Base-by-base conservation (phyloP, 2,329 filamentous ascomycete species). In the Diaporthe batatas region DNA sequence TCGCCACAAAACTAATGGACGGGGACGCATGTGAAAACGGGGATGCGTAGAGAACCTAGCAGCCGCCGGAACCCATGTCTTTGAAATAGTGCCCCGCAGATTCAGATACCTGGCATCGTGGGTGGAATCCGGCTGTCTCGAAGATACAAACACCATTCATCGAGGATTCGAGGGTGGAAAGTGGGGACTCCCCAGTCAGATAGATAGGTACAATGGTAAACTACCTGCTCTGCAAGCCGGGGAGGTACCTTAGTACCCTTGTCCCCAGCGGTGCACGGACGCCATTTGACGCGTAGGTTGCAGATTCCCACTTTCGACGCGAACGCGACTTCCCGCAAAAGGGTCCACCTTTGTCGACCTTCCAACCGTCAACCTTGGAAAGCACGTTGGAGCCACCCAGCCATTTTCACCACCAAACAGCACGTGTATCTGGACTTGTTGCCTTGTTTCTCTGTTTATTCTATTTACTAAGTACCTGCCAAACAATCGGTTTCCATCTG, bases 271-370 rank as follows among this genome's bases (percentile, higher is more conserved):
- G 68, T 62, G 68, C 68, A 57, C 42, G 47, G 62, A 67, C 62
- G 16, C 32, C 12, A 18, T 34, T 57, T 62, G 68, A 70, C 68
- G 68, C 68, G 68, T 70, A 42, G 23, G 32, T 47, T 67, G 62
- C 62, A 67, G 62, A 36, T 53, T 70, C 49, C 57, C 51, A 44
- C 70, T 70, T 64, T 71, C 62, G 68, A 70, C 68, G 68, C 68
- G 68, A 62, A 62, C 68, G 68, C 68, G 68, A 62, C 68, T 70
- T 70, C 55, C 54, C n/a, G 47, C 32, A 14, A 54, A 70, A 70
- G 53, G 68, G 44, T 68, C 65, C 65, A 57, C 55, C 68, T 53
- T 23, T 34, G 36, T 18, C 55, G 36, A 53, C 68, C 55, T 62
- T 44, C 57, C 55, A 70, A 51, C 55, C 36, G 68, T 47, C 68